phyloP scores from a whole-genome alignment of 352 stramenopile species.

The Elongisporangium senticosum region DNA sequence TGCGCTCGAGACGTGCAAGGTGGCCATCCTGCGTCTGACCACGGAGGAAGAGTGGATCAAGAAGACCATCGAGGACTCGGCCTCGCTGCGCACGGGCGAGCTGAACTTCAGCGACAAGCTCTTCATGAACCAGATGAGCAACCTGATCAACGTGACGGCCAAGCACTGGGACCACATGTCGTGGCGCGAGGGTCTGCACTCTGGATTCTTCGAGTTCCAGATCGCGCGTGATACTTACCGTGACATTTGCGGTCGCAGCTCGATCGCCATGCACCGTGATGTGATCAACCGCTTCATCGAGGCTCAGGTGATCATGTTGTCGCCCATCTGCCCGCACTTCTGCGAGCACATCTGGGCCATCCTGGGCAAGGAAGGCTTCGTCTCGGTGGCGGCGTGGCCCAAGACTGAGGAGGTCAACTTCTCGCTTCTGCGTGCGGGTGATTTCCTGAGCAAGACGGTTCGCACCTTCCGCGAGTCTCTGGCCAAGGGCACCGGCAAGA shows the following conservation, averaged over 20 bases:
- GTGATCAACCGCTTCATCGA: constrained; percentile 94
- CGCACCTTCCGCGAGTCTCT: constrained; percentile 88
- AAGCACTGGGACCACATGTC: constrained; percentile 88
- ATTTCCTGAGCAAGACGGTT: constrained; percentile 91
- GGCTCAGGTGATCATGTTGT: constrained; percentile 91
- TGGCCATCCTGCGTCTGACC: constrained; percentile 95
- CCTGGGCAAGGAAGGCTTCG: constrained; percentile 90
- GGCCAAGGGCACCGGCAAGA: constrained; percentile 71
- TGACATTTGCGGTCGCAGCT: constrained; percentile 88
- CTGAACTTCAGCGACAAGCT: constrained; percentile 92
- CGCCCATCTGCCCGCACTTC: constrained; percentile 95
- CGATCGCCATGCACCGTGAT: constrained; percentile 88
- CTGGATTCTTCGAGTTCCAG: constrained; percentile 99
- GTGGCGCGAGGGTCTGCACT: constrained; percentile 96
- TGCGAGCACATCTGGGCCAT: constrained; percentile 92
- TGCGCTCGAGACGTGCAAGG: constrained; percentile 94
- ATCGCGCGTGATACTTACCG: constrained; percentile 97
- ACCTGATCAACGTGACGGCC: constrained; percentile 88
- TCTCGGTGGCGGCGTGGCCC: constrained; percentile 88
- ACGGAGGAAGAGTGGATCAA: constrained; percentile 98
- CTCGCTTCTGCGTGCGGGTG: constrained; percentile 87
- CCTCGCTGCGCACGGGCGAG: constrained; percentile 73
- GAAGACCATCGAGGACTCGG: constrained; percentile 83
- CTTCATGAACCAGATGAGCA: constrained; percentile 97
- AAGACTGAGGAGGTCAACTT: constrained; percentile 86